Evolutionary conservation across 345 rosid species (phyloP).

Genomic region (Euphorbia tirucalli): DNA sequence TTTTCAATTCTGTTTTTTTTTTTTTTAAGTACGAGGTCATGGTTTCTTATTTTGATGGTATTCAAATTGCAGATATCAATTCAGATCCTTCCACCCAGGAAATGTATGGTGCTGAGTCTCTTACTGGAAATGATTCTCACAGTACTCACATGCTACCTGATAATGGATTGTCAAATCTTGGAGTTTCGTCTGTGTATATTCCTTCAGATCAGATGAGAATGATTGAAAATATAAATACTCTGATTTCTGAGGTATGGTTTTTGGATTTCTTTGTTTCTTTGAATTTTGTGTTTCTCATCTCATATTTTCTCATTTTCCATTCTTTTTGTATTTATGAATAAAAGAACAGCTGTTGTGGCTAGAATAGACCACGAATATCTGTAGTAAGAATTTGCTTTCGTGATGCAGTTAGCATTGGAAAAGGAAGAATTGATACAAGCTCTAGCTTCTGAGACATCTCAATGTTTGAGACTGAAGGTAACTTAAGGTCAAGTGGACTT

Average conservation of each 20-base stretch:
- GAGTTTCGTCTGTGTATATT: constrained; percentile 54
- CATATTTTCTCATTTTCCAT: not conserved
- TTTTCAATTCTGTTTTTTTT: too few relatives aligned
- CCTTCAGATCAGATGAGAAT: constrained; percentile 79
- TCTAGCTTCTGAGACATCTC: constrained; percentile 67
- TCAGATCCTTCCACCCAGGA: constrained; percentile 43
- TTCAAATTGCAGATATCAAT: constrained; percentile 30
- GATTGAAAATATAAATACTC: constrained; percentile 64
- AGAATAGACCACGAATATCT: not conserved
- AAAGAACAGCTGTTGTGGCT: constrained; percentile 2
- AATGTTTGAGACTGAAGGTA: constrained; percentile 77
- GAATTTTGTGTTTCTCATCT: not conserved
- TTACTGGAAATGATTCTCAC: constrained; percentile 39
- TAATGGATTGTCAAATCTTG: constrained; percentile 42
- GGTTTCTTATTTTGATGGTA: not conserved
- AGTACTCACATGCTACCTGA: constrained; percentile 37
- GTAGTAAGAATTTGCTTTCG: constrained; percentile 10
- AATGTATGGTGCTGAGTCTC: constrained; percentile 28
- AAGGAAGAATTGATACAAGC: constrained; percentile 81
- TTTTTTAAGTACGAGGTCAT: constrained; percentile 14
- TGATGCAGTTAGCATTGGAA: constrained; percentile 74
- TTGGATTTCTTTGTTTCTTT: not conserved
- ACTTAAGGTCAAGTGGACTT: constrained; percentile 4
- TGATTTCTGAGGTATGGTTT: constrained; percentile 67
- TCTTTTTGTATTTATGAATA: not conserved